These are phyloP conservation scores for Toxoplasma gondii DNA, from an alignment of 169 alveolate species.

Conservation along the genomic window DNA sequence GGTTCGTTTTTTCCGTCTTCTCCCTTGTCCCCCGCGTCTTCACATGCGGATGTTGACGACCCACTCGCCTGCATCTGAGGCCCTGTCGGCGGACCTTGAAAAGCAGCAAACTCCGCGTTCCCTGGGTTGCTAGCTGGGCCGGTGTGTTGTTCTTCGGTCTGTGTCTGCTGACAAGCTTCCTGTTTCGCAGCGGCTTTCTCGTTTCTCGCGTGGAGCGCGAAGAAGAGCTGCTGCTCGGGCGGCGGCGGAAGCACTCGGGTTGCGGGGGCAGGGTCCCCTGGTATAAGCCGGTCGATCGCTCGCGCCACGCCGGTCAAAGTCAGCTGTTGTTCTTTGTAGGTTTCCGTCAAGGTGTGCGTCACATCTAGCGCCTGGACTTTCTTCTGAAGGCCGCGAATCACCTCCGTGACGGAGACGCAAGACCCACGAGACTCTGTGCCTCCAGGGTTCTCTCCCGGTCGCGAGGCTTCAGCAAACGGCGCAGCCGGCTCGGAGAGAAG, in stretches of 20 bases:
- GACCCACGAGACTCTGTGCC: background rate
- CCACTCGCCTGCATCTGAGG: background rate
- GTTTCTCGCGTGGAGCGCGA: constrained; percentile 27
- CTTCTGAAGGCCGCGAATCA: background rate
- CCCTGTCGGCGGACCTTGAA: background rate
- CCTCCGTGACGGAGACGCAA: background rate
- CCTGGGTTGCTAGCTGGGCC: too few relatives aligned
- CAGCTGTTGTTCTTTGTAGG: constrained; percentile 24
- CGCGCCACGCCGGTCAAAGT: constrained; percentile 1
- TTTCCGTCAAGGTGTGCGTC: background rate
- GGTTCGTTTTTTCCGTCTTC: background rate
- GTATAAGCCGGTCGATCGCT: background rate
- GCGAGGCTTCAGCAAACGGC: background rate
- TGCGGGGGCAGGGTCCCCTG: constrained; percentile 20
- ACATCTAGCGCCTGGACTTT: background rate
- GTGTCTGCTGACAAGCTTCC: background rate
- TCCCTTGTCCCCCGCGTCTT: background rate
- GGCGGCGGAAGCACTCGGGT: constrained; percentile 28
- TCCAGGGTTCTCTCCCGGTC: background rate
- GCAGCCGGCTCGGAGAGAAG: background rate
- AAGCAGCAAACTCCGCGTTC: too few relatives aligned
- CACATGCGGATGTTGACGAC: background rate
- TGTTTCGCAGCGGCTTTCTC: background rate
- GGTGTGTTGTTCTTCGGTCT: too few relatives aligned
- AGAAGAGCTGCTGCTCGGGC: constrained; percentile 45